Base-by-base conservation (phyloP, 2,329 filamentous ascomycete genomes). In the Pyrenophora tritici-repentis region DNA sequence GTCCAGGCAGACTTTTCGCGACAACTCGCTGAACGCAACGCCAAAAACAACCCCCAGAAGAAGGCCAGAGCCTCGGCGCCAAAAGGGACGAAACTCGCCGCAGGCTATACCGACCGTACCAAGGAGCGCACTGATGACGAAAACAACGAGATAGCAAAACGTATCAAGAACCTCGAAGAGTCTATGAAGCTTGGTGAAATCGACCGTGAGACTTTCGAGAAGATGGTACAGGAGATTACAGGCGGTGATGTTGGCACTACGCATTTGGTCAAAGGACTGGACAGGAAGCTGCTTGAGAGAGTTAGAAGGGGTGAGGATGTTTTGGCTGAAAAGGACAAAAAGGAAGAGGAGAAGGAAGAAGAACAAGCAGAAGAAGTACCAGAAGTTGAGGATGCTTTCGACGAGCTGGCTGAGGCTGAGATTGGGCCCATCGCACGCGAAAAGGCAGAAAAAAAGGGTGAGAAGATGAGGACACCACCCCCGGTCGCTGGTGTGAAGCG, bases 201-300 rank as follows among this genome's bases (percentile, higher is more conserved):
- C 58, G 89, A 95, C 61, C 82, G 85, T 61, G 83, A 82, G 41
- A 91, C 86, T 0, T 96, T 95, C 70, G 86, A 93, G 63, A 85
- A 82, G 63, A 73, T 93, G 34, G 80, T 88, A 29, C 83, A 83
- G 56, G 83, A 95, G 62, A 90, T 97, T 47, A 79, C 90, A 1
- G 92, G 91, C 3, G 93, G 92, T 6, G 89, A 96, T 70, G 75
- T 92, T 17, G 79, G 79, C 12, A 90, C 86, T 62, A 96, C 91
- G 12, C 91, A 96, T 79, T 75, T 97, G 59, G 87, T 97, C 40
- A 97, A 97, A 70, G 94, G 94, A 0, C 75, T 99, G 42, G 94
- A 99, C 74, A 89, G 91, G 70, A 88, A 89, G 71, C 78, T 97
- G 10, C 77, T 92, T 22, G 84, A 89, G 71, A 81, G 86, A 59